phyloP scores from a whole-genome alignment of 352 stramenopile species.

The Phytophthora constricta region DNA sequence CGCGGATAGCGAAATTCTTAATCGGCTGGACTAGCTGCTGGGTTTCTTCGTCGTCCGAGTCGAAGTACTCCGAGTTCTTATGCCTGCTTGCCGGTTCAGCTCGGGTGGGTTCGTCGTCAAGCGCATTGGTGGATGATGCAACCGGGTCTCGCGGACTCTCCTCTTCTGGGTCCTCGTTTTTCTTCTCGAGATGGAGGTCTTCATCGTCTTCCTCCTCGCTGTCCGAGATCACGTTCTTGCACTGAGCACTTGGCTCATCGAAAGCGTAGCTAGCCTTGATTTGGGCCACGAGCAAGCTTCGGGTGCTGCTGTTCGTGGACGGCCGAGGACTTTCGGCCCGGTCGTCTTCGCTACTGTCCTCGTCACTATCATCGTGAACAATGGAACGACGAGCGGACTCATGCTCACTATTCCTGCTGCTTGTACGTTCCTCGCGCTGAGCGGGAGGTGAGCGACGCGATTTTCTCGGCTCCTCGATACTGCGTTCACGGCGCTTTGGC shows the following conservation, averaged over 20 bases:
- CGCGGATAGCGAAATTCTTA: slow-evolving; percentile 11
- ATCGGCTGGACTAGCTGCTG: slow-evolving; percentile 16
- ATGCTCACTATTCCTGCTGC: slow-evolving; percentile 1
- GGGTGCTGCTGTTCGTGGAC: slow-evolving; percentile 37
- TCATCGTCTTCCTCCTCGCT: slow-evolving; percentile 45
- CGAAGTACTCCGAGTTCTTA: slow-evolving; percentile 60
- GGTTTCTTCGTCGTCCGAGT: slow-evolving; percentile 60
- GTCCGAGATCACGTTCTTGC: slow-evolving; percentile 35
- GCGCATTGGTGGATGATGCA: slow-evolving; percentile 16
- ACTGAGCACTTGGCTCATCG: slow-evolving; percentile 5
- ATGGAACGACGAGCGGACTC: slow-evolving; percentile 8
- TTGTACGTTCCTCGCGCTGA: slow-evolving; percentile 11
- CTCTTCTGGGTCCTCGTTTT: slow-evolving; percentile 44
- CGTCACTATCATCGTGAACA: slow-evolving; percentile 22
- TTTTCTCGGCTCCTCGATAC: slow-evolving; percentile 7
- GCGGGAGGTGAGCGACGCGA: slow-evolving; percentile 11
- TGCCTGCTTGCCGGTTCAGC: slow-evolving; percentile 12
- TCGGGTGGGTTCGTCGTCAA: slow-evolving; percentile 23
- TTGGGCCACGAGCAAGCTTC: slow-evolving; percentile 58
- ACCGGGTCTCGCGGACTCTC: slow-evolving; percentile 46
- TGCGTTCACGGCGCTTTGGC: slow-evolving; percentile 17
- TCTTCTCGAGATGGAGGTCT: slow-evolving; percentile 32
- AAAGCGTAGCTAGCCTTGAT: slow-evolving; percentile 58
- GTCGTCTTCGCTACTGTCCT: slow-evolving; percentile 44
- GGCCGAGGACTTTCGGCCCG: slow-evolving; percentile 25